Conservation (phyloP, 495 filamentous ascomycete species). For the Clohesyomyces aquaticus region DNA sequence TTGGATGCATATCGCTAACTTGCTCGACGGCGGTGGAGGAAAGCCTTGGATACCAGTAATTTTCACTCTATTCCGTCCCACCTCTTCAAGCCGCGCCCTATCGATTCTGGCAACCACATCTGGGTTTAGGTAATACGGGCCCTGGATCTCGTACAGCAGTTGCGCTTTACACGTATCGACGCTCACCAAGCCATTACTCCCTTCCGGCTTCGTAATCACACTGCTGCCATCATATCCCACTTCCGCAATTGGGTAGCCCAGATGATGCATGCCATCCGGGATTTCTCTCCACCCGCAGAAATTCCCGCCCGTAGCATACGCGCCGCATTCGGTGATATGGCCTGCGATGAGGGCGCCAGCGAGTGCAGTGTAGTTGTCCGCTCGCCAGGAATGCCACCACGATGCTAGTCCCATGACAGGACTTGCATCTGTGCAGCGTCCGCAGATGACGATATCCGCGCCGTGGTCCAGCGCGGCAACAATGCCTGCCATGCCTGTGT, state of each 20-base stretch:
- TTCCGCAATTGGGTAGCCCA: slow-evolving; percentile 31
- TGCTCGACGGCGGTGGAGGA: slow-evolving; percentile 19
- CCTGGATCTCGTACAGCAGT: slow-evolving; percentile 35
- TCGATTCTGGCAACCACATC: slow-evolving; percentile 24
- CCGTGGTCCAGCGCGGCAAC: slow-evolving; percentile 17
- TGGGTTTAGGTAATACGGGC: slow-evolving; percentile 27
- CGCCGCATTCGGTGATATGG: slow-evolving; percentile 44
- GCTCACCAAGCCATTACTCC: slow-evolving; percentile 24
- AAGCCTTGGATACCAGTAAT: slow-evolving; percentile 25
- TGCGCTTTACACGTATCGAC: slow-evolving; percentile 30
- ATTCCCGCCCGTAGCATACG: slow-evolving; percentile 37
- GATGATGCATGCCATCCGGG: not conserved
- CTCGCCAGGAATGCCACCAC: slow-evolving; percentile 42
- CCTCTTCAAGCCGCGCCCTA: slow-evolving; percentile 13
- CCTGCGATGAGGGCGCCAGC: slow-evolving; percentile 42
- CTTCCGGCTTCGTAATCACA: slow-evolving; percentile 30
- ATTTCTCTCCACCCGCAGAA: slow-evolving; percentile 20
- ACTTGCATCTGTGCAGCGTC: slow-evolving; percentile 40
- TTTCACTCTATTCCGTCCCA: slow-evolving; percentile 14
- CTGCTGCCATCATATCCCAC: slow-evolving; percentile 14
- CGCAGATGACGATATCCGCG: slow-evolving; percentile 44
- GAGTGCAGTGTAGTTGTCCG: slow-evolving; percentile 33
- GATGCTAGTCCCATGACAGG: slow-evolving; percentile 42
- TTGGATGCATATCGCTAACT: slow-evolving; percentile 21
- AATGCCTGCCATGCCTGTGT: slow-evolving; percentile 20